A percentile compares a stretch with the other conserved stretches of the same genome.
Evolutionary conservation across 176 grass and related monocot genomes (phyloP).

Genomic region (Thinopyrum elongatum): DNA sequence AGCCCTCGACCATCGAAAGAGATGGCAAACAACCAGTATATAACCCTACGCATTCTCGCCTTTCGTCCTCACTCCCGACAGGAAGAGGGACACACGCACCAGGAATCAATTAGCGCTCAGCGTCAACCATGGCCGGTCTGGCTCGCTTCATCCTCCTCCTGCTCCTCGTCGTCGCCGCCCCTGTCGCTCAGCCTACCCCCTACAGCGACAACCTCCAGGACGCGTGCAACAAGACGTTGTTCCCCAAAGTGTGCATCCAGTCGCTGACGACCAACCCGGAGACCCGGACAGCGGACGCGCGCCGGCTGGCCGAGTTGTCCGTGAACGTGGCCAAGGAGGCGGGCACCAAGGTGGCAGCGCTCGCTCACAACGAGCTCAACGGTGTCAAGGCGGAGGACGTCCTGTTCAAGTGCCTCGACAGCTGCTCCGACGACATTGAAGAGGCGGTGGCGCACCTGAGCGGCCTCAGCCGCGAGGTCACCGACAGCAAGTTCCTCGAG

Average conservation of each 20-base stretch:
- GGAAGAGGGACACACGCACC: not conserved
- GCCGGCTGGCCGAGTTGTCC: constrained; percentile 42
- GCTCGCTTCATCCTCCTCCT: constrained; percentile 8
- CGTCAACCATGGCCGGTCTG: constrained; percentile 16
- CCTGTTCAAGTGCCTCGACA: constrained; percentile 36
- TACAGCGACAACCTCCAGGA: constrained; percentile 23
- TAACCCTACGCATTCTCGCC: not conserved
- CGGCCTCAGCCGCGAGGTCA: constrained; percentile 38
- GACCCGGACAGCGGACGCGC: constrained; percentile 16
- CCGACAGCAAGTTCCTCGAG: constrained; percentile 46
- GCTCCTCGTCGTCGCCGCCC: not conserved
- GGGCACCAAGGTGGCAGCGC: constrained; percentile 29
- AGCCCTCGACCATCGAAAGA: constrained; percentile 4
- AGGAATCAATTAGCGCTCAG: not conserved
- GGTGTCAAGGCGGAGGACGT: not conserved
- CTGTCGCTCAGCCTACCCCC: not conserved
- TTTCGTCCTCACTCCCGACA: not conserved
- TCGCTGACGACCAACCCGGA: constrained; percentile 36
- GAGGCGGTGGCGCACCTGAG: constrained; percentile 55
- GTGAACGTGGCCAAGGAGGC: constrained; percentile 31
- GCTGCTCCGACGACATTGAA: constrained; percentile 50
- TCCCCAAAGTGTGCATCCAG: constrained; percentile 36
- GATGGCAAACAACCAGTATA: not conserved
- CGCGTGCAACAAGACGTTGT: constrained; percentile 46
- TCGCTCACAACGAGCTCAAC: constrained; percentile 33